Evolutionary conservation across 2,329 filamentous ascomycete genomes (phyloP), one percentile per base, ranked within the genome.

Genomic region (Verticillium albo-atrum): DNA sequence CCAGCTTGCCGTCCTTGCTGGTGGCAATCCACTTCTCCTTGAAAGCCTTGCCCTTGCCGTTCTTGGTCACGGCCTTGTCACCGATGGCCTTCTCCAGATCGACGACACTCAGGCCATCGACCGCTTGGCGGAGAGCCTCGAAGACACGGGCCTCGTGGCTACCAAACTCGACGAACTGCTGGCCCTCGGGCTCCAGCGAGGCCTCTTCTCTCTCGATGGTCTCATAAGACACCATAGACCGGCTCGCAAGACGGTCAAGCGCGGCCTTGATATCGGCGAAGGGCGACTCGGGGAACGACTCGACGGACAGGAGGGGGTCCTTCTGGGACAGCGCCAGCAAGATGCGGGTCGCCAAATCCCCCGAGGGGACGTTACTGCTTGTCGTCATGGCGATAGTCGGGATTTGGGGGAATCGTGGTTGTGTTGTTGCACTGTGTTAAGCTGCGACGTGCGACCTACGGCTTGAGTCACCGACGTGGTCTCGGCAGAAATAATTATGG

Each of bases 31-130:
- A 90, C 71, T 88, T 89, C 74, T 87, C 84, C 71, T 85, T 96
- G 80, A 98, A 97, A 34, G 94, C 94, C 78, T 95, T 96, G 68
- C 92, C 92, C 73, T 95, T 90, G n/a, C 95, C 95, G 62, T 97
- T 81, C 77, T 91, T 94, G 55, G 88, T 82, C 52, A 85, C 88
- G 54, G 79, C 87, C 74, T 91, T 90, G 74, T 90, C 86, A 59
- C 90, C 89, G 64, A 94, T 87, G 58, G 79, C 79, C 71, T 79
- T 79, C 75, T 89, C 84, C 59, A 93, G 79, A 65, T 94, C 90
- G 64, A 83, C 79, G 61, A 98, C 89, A 65, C 90, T 89, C 74
- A 97, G 81, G 25, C 92, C 93, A 70, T 94, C 92, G 65, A 92
- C 72, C 30, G 89, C 88, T 65, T 83, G 79, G 66, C 84, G 82